Evolutionary conservation across 306 rosid species (phyloP).

Genomic region (Citrullus colocynthis): DNA sequence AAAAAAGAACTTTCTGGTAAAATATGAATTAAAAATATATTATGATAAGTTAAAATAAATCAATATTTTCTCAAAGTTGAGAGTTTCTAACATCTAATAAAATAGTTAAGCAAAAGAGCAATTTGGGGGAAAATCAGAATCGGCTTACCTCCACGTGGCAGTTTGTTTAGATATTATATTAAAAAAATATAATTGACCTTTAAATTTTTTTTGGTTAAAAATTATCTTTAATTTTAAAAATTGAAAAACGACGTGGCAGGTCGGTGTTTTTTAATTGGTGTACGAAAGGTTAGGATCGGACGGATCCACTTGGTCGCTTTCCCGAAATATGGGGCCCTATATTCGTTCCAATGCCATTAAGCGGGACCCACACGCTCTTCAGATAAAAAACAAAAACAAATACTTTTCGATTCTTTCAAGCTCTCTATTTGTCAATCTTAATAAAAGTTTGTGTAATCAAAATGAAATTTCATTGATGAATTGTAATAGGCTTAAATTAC

Average conservation of each 20-base stretch:
- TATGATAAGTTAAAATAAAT: not conserved
- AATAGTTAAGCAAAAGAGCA: not conserved
- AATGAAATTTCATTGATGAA: too few relatives aligned
- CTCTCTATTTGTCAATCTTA: too few relatives aligned
- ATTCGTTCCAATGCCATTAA: not conserved
- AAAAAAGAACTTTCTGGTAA: too few relatives aligned
- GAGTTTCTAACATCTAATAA: not conserved
- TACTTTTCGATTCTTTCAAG: not conserved
- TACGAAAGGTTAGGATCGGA: not conserved
- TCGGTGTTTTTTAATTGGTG: not conserved
- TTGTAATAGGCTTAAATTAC: too few relatives aligned
- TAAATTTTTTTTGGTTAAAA: not conserved
- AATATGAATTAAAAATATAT: too few relatives aligned
- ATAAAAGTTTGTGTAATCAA: too few relatives aligned
- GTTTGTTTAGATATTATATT: not conserved
- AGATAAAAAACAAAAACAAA: not conserved
- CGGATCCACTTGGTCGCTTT: constrained; percentile 5
- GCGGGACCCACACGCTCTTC: not conserved
- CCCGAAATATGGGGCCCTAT: not conserved
- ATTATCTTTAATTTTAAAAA: not conserved
- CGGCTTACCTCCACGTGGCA: not conserved
- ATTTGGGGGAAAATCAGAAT: not conserved
- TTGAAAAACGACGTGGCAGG: not conserved
- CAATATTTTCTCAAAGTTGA: not conserved
- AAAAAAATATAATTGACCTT: not conserved